Percentiles rank a stretch among this genome's conserved stretches.
phyloP scores from a whole-genome alignment of 2,329 filamentous ascomycete genomes.

The Botrytis byssoidea region DNA sequence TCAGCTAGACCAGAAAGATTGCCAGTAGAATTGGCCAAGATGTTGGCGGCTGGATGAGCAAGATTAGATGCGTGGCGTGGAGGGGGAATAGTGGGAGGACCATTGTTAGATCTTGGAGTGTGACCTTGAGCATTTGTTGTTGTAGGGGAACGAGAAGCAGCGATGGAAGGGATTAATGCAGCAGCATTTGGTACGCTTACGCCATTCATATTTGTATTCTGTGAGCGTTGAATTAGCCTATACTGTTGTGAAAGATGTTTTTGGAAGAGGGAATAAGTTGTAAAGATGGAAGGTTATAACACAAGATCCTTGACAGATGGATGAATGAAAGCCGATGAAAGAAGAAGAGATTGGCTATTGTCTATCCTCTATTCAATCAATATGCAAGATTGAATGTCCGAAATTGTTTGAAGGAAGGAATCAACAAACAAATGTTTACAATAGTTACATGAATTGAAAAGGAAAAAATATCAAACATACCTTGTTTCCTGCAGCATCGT shows the following conservation, averaged over 20 bases:
- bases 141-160: no score
- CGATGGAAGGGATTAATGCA: no score
- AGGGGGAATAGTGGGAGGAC: not conserved
- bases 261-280: no score
- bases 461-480: not conserved
- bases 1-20: not conserved
- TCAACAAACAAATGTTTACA: not conserved
- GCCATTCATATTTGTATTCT: not conserved
- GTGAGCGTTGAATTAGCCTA: not conserved
- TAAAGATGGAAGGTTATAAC: not conserved
- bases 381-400: not conserved
- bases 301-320: not conserved
- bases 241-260: not conserved
- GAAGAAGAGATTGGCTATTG: not conserved
- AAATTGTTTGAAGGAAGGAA: not conserved
- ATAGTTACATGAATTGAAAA: not conserved
- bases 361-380: not conserved
- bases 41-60: no score
- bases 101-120: not conserved
- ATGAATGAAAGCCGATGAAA: not conserved
- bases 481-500: not conserved
- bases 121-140: not conserved
- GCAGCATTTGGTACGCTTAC: not conserved
- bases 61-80: not conserved
- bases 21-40: not conserved